phyloP scores from a whole-genome alignment of 2,329 filamentous ascomycete species.

The Trichophyton schoenleinii region DNA sequence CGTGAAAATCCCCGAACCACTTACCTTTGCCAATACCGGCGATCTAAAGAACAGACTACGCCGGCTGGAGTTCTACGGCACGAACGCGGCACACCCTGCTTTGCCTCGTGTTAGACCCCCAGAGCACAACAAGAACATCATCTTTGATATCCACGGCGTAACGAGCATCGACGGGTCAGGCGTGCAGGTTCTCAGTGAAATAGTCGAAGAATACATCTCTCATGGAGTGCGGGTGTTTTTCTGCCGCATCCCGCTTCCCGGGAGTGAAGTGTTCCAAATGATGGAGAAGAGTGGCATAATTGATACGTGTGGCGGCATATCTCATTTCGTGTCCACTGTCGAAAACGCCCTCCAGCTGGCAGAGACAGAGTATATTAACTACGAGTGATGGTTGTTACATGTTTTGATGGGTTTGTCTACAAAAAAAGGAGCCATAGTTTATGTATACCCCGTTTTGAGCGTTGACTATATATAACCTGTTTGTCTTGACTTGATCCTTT shows the following conservation, averaged over 20 bases:
- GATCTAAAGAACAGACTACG: conserved; percentile 74
- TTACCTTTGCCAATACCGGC: conserved; percentile 95
- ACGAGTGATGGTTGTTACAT: neutral
- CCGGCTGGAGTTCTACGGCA: conserved; percentile 83
- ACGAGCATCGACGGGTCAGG: conserved; percentile 88
- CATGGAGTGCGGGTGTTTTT: conserved; percentile 51
- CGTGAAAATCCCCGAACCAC: conserved; percentile 91
- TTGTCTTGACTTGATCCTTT: too few species aligned
- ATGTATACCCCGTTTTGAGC: neutral
- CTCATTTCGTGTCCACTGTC: conserved; percentile 70
- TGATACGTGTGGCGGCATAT: conserved; percentile 62
- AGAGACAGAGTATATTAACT: conserved; percentile 50
- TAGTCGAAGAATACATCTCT: conserved; percentile 67
- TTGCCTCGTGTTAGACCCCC: conserved; percentile 63
- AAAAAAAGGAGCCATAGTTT: neutral
- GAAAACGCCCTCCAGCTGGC: conserved; percentile 72
- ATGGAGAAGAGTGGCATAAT: conserved; percentile 76
- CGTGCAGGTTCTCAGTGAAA: conserved; percentile 80
- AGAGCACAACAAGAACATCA: conserved; percentile 81
- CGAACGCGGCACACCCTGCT: conserved; percentile 69
- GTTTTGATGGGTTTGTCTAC: neutral
- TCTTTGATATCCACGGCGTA: conserved; percentile 97
- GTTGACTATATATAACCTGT: neutral
- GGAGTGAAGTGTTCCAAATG: conserved; percentile 52
- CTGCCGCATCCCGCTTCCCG: conserved; percentile 41